Evolutionary conservation across 2,329 filamentous ascomycete genomes (phyloP), one percentile per base, ranked within the genome.

Genomic region (Cladosporium sp.): DNA sequence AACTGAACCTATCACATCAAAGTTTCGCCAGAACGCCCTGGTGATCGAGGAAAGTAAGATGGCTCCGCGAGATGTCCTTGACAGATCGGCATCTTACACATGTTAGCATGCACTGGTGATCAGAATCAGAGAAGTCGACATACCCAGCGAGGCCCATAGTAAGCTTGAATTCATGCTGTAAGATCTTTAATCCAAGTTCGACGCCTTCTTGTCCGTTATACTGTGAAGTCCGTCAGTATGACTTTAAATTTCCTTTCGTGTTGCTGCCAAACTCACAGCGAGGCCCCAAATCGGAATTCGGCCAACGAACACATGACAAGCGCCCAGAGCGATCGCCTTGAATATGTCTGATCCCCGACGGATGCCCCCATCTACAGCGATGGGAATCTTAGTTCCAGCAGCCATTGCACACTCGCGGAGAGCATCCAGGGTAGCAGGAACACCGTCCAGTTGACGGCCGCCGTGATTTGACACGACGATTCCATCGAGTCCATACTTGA

Each of bases 361-460:
- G 32, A 82, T 73, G 1, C 79, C 78, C 11, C 72, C 75, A 58
- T 86, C 83, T 12, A 85, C 77, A 32, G 84, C 72, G 19, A 86
- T 62, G 78, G 78, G 30, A 74, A 65, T 18, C 71, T 73, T 15
- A 75, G 78, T 58, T 80, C 78, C 56, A 80, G 82, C 41, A 7
- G 68, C 68, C 2, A 59, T 57, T 0, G 65, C 70, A 41, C 68
- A 69, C 44, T 72, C 68, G 1, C 64, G 64, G 7, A 75, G 61
- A 13, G 66, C 73, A 50, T 80, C 80, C 3, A 83, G 66, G 3
- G 76, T 76, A 4, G 73, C 74, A 4, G 76, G 69, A 2, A 77
- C 77, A 4, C 79, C 78, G 54, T 83, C 79, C 9, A 80, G 64
- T 63, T 84, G 80, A 38, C 76, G 64, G 50, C 74, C 74, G 13